A percentile compares a stretch with the other conserved stretches of the same genome.
phyloP scores from a whole-genome alignment of 2,329 filamentous ascomycete genomes.

The Penicillium sp. region DNA sequence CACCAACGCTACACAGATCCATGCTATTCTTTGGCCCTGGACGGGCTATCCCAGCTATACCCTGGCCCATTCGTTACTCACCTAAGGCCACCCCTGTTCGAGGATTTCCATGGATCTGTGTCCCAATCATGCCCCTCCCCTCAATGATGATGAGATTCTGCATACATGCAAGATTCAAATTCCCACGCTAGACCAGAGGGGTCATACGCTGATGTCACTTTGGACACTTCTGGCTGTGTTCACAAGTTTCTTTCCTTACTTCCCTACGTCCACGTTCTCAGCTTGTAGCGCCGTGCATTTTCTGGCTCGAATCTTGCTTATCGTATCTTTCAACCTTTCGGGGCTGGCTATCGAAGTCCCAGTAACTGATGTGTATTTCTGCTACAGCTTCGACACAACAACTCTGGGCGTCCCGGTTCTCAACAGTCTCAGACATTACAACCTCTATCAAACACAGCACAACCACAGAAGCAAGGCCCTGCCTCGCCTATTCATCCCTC shows the following conservation, averaged over 20 bases:
- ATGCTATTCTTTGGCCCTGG: slow-evolving; percentile 19
- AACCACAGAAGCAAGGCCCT: slow-evolving; percentile 41
- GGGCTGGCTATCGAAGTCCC: neutral
- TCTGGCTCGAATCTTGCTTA: slow-evolving; percentile 1
- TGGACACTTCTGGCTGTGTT: slow-evolving; percentile 17
- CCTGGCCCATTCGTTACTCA: slow-evolving; percentile 19
- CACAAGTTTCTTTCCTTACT: slow-evolving; percentile 9
- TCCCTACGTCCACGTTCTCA: slow-evolving; percentile 19
- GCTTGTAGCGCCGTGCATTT: slow-evolving; percentile 17
- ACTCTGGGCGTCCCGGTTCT: slow-evolving; percentile 29
- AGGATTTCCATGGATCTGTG: slow-evolving; percentile 14
- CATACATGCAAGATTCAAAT: slow-evolving; percentile 11
- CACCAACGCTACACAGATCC: slow-evolving; percentile 22
- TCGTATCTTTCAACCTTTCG: slow-evolving; percentile 10
- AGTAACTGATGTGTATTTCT: slow-evolving; percentile 21
- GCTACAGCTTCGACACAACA: slow-evolving; percentile 34
- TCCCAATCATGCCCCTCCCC: slow-evolving; percentile 4
- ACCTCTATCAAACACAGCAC: slow-evolving; percentile 26
- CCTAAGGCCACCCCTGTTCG: slow-evolving; percentile 21
- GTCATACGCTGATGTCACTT: slow-evolving; percentile 16
- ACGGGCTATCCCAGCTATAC: slow-evolving; percentile 18
- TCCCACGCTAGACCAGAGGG: slow-evolving; percentile 8
- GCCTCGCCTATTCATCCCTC: slow-evolving; percentile 62
- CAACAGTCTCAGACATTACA: slow-evolving; percentile 33
- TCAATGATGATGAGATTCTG: slow-evolving; percentile 7